phyloP scores from a whole-genome alignment of 2,329 filamentous ascomycete species.

The Chrysoporthe puriensis region DNA sequence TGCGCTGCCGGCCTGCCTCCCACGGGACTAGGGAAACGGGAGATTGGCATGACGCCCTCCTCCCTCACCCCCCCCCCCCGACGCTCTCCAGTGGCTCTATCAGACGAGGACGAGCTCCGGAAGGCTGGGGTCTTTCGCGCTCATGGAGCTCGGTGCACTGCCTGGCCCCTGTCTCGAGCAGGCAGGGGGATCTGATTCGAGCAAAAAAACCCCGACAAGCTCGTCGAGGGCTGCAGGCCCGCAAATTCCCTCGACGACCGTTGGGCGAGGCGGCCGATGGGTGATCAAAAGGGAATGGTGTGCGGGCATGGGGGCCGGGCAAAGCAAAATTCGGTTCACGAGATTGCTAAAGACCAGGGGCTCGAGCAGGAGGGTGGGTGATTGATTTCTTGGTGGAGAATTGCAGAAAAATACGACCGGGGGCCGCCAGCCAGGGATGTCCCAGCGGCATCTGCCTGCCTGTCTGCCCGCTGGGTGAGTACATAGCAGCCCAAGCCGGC shows the following conservation, averaged over 20 bases:
- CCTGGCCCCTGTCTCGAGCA: slow-evolving; percentile 41
- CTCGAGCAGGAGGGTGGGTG: slow-evolving; percentile 23
- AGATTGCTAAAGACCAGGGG: slow-evolving; percentile 48
- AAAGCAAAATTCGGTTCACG: slow-evolving; percentile 48
- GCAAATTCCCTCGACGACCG: slow-evolving; percentile 51
- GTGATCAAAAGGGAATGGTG: slow-evolving; percentile 46
- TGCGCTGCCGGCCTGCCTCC: not conserved
- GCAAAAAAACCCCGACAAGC: slow-evolving; percentile 49
- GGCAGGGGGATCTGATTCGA: slow-evolving; percentile 48
- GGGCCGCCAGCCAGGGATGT: slow-evolving; percentile 23
- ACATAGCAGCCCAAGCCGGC: slow-evolving; percentile 21
- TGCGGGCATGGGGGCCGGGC: slow-evolving; percentile 37
- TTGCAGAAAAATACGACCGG: slow-evolving; percentile 21
- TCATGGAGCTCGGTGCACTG: slow-evolving; percentile 26
- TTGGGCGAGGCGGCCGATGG: slow-evolving; percentile 48
- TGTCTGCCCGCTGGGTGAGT: not conserved
- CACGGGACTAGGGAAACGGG: not conserved
- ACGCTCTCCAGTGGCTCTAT: slow-evolving; percentile 9
- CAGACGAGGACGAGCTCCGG: not conserved
- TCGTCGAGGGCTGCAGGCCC: slow-evolving; percentile 43
- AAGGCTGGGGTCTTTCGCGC: slow-evolving; percentile 17
- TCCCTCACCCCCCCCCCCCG: slow-evolving; percentile 8
- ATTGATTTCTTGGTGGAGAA: slow-evolving; percentile 24
- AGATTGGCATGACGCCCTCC: slow-evolving; percentile 13
- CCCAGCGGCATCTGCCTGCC: slow-evolving; percentile 19